A percentile compares a stretch with the other conserved stretches of the same genome.
These are phyloP conservation scores for Fusarium buxicola DNA, from an alignment of 2,329 filamentous ascomycete genomes.

Conservation along the genomic window DNA sequence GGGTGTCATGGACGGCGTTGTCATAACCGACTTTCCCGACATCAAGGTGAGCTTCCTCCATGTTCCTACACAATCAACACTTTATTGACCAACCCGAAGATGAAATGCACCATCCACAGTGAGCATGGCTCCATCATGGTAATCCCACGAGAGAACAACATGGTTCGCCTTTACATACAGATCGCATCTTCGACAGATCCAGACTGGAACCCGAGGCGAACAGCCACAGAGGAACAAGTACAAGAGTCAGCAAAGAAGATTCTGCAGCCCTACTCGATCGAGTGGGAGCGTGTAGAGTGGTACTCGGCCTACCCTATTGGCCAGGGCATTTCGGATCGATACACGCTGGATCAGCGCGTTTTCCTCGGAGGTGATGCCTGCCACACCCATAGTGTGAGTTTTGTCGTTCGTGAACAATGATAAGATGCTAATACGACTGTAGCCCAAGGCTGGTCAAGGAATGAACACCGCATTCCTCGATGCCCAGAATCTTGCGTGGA, in stretches of 20 bases:
- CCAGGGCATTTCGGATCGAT: conserved; percentile 76
- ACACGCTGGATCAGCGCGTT: conserved; percentile 75
- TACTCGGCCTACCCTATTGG: conserved; percentile 83
- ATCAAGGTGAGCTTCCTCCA: conserved; percentile 66
- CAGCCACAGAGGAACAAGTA: conserved; percentile 72
- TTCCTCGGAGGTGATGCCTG: conserved; percentile 84
- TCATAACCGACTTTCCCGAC: conserved; percentile 80
- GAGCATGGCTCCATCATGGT: conserved; percentile 81
- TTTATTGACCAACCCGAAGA: conserved; percentile 63
- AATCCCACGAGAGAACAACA: conserved; percentile 76
- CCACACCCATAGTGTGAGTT: conserved; percentile 78
- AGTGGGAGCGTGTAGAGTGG: conserved; percentile 77
- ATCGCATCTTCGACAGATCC: conserved; percentile 70
- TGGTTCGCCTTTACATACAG: conserved; percentile 78
- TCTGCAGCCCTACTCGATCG: conserved; percentile 73
- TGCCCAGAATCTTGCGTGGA: conserved; percentile 93
- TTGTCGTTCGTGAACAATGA: conserved; percentile 48
- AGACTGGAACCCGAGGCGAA: conserved; percentile 71
- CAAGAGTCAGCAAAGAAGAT: conserved; percentile 74
- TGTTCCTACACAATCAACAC: background rate
- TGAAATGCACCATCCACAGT: conserved; percentile 82
- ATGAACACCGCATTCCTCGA: conserved; percentile 86
- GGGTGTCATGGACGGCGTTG: conserved; percentile 81
- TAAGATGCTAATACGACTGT: conserved; percentile 48
- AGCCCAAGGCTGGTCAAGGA: conserved; percentile 81